Base-by-base conservation (phyloP, 148 eudicot genomes). In the Nepenthes mirabilis region DNA sequence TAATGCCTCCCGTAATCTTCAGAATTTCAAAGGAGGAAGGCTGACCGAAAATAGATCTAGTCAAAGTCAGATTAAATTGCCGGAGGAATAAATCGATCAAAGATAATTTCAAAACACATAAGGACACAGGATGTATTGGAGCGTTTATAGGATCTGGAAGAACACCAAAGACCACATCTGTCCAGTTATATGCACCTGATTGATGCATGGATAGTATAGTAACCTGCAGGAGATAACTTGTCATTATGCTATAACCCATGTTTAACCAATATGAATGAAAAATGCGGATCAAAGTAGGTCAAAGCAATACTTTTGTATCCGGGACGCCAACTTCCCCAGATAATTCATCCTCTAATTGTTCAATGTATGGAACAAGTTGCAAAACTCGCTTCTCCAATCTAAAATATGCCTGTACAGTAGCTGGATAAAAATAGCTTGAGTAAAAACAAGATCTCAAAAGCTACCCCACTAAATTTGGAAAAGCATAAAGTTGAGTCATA, bases 111-210 rank as follows among this genome's bases (percentile, higher is more conserved):
- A 82, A 59, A 69, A 79, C 58, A 65, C 74, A 74, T 45, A 79
- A 52, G 62, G 58, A 71, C 57, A 72, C 78, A 35, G 75, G 61
- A 33, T 69, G 70, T 56, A 68, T 65, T 12, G 74, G 43, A 61
- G 53, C 55, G 57, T 71, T 67, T 36, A 56, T 65, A 47, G 78
- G 78, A 58, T 75, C 75, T 49, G 88, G 63, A 65, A 83, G 80
- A 61, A 83, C 60, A 14, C 88, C 84, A 36, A 83, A 83, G 37
- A 80, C 68, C 57, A 80, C 84, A 57, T 80, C 47, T 1, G 84
- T 75, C 70, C 34, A 68, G 82, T 77, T 75, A 72, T 74, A 58
- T 54, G 59, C 65, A 62, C 60, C 60, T 11, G 74, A 66, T 54
- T 45, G 75, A 65, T 77, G 82, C 76, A 83, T 72, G 57, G 88